These are phyloP conservation scores for Podospora pseudopauciseta DNA, from an alignment of 495 filamentous ascomycete species.

Conservation along the genomic window DNA sequence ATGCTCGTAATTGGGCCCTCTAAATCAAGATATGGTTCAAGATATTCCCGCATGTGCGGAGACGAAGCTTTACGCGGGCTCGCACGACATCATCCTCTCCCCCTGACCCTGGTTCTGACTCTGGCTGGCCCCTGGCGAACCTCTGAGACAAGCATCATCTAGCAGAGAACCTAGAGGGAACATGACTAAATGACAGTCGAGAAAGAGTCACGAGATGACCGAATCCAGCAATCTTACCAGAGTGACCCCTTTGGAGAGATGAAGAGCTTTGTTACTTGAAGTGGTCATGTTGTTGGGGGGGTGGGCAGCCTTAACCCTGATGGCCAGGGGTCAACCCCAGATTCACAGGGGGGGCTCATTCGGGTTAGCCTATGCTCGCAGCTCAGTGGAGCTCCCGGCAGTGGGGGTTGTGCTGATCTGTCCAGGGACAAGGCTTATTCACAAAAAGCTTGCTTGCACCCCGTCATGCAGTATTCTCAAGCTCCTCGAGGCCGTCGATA, in stretches of 20 bases:
- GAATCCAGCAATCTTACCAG: background rate
- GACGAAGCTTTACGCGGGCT: slow-evolving; percentile 17
- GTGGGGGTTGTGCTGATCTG: background rate
- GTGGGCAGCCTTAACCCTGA: background rate
- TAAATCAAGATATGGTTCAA: slow-evolving; percentile 7
- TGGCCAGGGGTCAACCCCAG: background rate
- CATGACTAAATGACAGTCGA: background rate
- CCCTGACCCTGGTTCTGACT: background rate
- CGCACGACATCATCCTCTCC: background rate
- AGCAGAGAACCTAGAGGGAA: background rate
- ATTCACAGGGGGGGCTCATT: background rate
- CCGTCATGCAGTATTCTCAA: background rate
- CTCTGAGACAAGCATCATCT: background rate
- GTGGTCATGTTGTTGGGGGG: background rate
- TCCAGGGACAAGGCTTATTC: background rate
- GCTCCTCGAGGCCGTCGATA: background rate
- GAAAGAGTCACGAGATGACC: background rate
- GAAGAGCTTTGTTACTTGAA: too few species aligned
- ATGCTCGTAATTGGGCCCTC: slow-evolving; percentile 13
- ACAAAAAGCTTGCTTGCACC: background rate
- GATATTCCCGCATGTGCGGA: slow-evolving; percentile 24
- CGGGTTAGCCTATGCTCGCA: background rate
- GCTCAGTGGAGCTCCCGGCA: background rate
- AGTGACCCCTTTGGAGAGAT: too few species aligned
- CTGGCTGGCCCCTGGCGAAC: too few species aligned